These are phyloP conservation scores for Dryas alaskensis DNA, from an alignment of 306 rosid genomes.

Conservation along the genomic window DNA sequence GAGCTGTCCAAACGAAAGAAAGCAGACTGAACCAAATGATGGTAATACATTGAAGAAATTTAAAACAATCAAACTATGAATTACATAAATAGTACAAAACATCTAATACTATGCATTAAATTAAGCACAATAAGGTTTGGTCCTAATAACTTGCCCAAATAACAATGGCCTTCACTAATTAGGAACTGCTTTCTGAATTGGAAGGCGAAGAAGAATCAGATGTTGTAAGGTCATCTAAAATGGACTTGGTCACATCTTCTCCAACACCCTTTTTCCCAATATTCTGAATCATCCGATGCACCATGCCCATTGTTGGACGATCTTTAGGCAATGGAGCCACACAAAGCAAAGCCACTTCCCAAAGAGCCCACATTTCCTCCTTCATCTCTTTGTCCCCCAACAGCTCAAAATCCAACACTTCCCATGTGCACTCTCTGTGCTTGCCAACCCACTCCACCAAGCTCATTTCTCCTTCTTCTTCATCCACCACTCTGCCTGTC, in stretches of 20 bases:
- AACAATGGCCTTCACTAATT: background rate
- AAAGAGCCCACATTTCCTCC: conserved; percentile 24
- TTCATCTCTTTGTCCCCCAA: conserved; percentile 17
- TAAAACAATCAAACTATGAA: background rate
- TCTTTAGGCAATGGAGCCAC: conserved; percentile 20
- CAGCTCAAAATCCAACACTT: conserved; percentile 30
- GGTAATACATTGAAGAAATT: background rate
- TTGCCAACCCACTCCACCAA: conserved; percentile 14
- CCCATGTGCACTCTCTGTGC: conserved; percentile 18
- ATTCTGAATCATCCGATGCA: conserved; percentile 29
- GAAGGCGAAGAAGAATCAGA: conserved; percentile 11
- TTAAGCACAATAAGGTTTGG: background rate
- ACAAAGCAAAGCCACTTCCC: conserved; percentile 27
- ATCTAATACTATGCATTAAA: background rate
- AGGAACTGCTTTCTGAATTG: background rate
- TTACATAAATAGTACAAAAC: background rate
- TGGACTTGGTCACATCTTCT: conserved; percentile 1
- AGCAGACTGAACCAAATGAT: no score
- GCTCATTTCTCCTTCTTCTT: conserved; percentile 5
- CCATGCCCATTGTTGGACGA: conserved; percentile 27
- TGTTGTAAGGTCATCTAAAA: conserved; percentile 19
- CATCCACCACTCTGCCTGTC: conserved; percentile 15
- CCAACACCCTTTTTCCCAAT: conserved; percentile 17
- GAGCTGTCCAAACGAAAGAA: no score
- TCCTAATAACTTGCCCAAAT: no score